phyloP scores from a whole-genome alignment of 2,329 filamentous ascomycete genomes.

The Fusarium dimerum region DNA sequence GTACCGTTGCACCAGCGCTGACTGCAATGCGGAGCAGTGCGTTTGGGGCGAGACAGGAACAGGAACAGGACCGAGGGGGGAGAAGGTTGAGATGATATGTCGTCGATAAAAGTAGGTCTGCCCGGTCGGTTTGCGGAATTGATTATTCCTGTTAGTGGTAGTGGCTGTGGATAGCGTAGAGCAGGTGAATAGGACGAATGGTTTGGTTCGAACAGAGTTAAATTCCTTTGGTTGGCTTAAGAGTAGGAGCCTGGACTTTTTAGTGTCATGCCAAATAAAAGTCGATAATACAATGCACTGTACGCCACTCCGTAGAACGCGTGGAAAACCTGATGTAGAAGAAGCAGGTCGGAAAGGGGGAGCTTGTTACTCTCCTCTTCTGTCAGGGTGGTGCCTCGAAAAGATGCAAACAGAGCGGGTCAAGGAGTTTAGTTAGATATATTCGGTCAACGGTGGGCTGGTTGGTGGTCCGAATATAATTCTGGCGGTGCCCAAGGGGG shows the following conservation, averaged over 20 bases:
- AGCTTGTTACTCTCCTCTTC: constrained; percentile 17
- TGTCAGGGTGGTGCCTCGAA: constrained; percentile 11
- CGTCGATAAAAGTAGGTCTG: too few relatives aligned
- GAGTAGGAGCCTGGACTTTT: constrained; percentile 29
- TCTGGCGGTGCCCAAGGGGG: constrained; percentile 18
- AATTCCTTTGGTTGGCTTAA: constrained; percentile 34
- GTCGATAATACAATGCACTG: constrained; percentile 24
- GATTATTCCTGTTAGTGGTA: too few relatives aligned
- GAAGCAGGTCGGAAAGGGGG: too few relatives aligned
- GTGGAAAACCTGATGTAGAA: constrained; percentile 24
- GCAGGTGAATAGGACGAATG: too few relatives aligned
- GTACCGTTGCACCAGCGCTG: constrained; percentile 8
- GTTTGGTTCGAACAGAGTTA: constrained; percentile 31
- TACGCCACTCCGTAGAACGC: constrained; percentile 22
- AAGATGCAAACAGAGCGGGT: constrained; percentile 21
- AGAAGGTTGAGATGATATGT: neutral
- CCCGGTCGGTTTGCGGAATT: too few relatives aligned
- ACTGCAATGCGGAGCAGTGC: constrained; percentile 18
- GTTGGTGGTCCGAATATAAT: neutral
- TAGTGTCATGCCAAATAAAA: constrained; percentile 36
- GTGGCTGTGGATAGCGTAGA: too few relatives aligned
- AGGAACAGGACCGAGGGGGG: constrained; percentile 8
- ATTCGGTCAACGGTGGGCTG: constrained; percentile 18
- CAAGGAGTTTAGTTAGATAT: constrained; percentile 18
- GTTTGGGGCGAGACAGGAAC: constrained; percentile 13